phyloP scores from a whole-genome alignment of 2,329 filamentous ascomycete genomes.

The Curvularia spicifera region DNA sequence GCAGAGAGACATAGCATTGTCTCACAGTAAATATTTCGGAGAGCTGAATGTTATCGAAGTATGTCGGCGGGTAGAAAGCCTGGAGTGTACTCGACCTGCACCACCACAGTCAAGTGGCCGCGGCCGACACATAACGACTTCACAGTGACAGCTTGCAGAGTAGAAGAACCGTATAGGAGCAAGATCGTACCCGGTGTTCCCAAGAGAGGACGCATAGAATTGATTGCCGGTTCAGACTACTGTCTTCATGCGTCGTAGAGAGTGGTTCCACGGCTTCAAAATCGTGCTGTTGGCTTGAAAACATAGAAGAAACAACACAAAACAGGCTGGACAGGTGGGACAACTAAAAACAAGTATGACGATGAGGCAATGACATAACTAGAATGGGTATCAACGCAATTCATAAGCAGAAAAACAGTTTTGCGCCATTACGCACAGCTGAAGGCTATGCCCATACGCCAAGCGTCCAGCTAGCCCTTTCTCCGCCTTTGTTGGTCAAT shows the following conservation, averaged over 20 bases:
- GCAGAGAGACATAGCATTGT: background rate
- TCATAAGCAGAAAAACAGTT: conserved; percentile 1
- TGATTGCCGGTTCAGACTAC: too few relatives aligned
- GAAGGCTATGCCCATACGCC: conserved; percentile 47
- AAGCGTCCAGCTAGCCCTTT: conserved; percentile 49
- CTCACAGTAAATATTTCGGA: background rate
- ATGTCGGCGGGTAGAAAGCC: background rate
- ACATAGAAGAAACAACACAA: background rate
- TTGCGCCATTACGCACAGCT: conserved; percentile 1
- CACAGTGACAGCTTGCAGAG: background rate
- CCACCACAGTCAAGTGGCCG: background rate
- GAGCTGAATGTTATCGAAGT: background rate
- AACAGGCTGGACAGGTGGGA: background rate
- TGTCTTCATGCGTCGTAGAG: background rate
- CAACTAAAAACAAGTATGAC: background rate
- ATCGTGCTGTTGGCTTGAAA: background rate
- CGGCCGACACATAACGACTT: background rate
- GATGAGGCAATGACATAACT: background rate
- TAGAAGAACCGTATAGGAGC: background rate
- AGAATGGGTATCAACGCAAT: conserved; percentile 19
- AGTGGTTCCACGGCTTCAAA: background rate
- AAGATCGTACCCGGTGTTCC: too few relatives aligned
- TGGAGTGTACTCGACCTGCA: background rate
- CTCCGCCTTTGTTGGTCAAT: conserved; percentile 37
- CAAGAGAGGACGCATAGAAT: too few relatives aligned